These are phyloP conservation scores for Entomortierella beljakovae DNA, from an alignment of 192 early-diverging fungal genomes.

Conservation along the genomic window DNA sequence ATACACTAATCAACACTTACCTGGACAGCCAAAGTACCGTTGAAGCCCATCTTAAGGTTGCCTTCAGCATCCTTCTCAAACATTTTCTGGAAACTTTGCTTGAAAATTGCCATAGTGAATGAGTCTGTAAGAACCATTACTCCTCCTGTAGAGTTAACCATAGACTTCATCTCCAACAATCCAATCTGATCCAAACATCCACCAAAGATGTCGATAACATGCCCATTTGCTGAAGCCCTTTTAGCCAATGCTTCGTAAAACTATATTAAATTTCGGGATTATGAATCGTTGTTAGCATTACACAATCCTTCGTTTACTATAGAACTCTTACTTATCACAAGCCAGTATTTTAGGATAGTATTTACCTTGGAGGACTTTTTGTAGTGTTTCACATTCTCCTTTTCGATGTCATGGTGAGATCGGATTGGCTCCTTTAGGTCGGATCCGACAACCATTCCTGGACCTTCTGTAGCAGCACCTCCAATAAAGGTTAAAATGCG, in stretches of 20 bases:
- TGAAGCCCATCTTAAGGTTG: conserved; percentile 95
- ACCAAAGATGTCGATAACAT: conserved; percentile 96
- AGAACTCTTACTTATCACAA: background rate
- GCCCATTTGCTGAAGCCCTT: conserved; percentile 87
- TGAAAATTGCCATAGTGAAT: conserved; percentile 96
- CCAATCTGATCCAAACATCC: conserved; percentile 99
- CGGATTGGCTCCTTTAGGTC: conserved; percentile 95
- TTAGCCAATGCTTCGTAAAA: conserved; percentile 93
- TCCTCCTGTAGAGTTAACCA: conserved; percentile 91
- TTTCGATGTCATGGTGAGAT: conserved; percentile 98
- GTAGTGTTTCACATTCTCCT: conserved; percentile 91
- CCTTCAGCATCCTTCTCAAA: conserved; percentile 93
- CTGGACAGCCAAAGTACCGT: conserved; percentile 96
- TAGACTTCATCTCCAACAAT: conserved; percentile 94
- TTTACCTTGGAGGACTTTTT: conserved; percentile 90
- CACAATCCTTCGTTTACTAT: background rate
- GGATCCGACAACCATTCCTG: conserved; percentile 92
- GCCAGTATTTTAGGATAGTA: background rate
- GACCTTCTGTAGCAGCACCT: conserved; percentile 94
- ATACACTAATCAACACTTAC: conserved; percentile 50
- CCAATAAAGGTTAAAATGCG: conserved; percentile 95
- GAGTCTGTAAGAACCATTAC: conserved; percentile 96
- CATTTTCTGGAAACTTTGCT: conserved; percentile 95
- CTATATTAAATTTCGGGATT: conserved; percentile 48
- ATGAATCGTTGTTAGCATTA: background rate